Evolutionary conservation across 371 early-diverging fungal species (phyloP).

Genomic region (Apophysomyces elegans): DNA sequence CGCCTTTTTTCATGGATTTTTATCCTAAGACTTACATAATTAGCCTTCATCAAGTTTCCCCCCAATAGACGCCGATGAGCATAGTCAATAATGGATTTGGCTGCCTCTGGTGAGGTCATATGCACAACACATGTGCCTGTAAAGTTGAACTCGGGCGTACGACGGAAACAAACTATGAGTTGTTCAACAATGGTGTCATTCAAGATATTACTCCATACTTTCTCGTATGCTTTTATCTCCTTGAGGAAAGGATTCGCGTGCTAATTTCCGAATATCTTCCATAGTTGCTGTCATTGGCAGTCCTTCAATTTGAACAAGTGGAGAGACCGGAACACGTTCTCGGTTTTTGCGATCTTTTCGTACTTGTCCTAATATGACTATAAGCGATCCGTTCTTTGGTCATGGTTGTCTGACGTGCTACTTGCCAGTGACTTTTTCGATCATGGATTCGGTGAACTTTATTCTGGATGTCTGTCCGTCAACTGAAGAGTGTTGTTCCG

Average conservation of each 20-base stretch:
- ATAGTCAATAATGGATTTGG: slow-evolving; percentile 38
- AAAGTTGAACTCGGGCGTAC: slow-evolving; percentile 40
- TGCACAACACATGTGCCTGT: slow-evolving; percentile 40
- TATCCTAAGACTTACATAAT: slow-evolving; percentile 32
- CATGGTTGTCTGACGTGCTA: background rate
- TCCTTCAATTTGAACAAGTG: slow-evolving; percentile 35
- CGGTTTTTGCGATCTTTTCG: slow-evolving; percentile 16
- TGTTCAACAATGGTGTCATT: slow-evolving; percentile 1
- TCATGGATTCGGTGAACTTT: slow-evolving; percentile 13
- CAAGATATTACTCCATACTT: slow-evolving; percentile 19
- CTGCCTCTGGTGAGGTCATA: slow-evolving; percentile 36
- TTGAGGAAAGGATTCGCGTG: slow-evolving; percentile 44
- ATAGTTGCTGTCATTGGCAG: slow-evolving; percentile 44
- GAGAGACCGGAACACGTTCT: slow-evolving; percentile 18
- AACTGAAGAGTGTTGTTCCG: background rate
- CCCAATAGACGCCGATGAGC: slow-evolving; percentile 43
- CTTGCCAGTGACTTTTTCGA: slow-evolving; percentile 19
- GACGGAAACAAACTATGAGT: slow-evolving; percentile 40
- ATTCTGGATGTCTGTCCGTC: background rate
- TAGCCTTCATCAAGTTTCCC: slow-evolving; percentile 37
- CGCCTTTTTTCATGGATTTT: background rate
- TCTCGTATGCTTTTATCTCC: slow-evolving; percentile 43
- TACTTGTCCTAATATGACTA: slow-evolving; percentile 13
- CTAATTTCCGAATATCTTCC: slow-evolving; percentile 51
- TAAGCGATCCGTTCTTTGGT: background rate